Conservation (phyloP, 129 eudicot genomes). For the Chrysanthemum seticuspe region DNA sequence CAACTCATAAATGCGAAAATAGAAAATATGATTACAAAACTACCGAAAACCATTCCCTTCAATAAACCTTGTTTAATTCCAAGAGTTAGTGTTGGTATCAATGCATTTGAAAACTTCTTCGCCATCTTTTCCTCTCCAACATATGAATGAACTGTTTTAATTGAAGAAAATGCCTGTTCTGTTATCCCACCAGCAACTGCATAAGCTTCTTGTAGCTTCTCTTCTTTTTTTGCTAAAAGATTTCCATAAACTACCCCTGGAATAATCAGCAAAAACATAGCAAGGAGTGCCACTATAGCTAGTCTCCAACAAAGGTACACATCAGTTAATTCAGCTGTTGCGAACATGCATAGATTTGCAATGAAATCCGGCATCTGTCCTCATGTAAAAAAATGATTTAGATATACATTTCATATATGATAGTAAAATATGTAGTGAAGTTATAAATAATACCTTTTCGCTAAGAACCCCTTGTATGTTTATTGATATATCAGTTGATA, state of each 20-base stretch:
- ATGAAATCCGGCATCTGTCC: slow-evolving; percentile 37
- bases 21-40: slow-evolving; percentile 33
- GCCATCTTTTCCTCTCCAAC: slow-evolving; percentile 35
- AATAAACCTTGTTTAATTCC: slow-evolving; percentile 39
- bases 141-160: slow-evolving; percentile 38
- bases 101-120: slow-evolving; percentile 22
- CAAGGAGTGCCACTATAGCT: slow-evolving; percentile 32
- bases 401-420: neutral
- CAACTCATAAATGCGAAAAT: slow-evolving; percentile 35
- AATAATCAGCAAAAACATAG: slow-evolving; percentile 30
- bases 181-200: slow-evolving; percentile 36
- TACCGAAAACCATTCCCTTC: slow-evolving; percentile 39
- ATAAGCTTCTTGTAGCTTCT: slow-evolving; percentile 28
- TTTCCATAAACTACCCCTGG: slow-evolving; percentile 32
- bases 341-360: slow-evolving; percentile 27
- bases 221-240: slow-evolving; percentile 21
- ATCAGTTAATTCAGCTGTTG: slow-evolving; percentile 24
- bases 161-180: slow-evolving; percentile 42
- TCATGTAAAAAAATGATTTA: neutral
- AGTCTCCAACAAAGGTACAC: slow-evolving; percentile 39
- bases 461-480: slow-evolving; percentile 38
- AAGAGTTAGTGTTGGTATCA: slow-evolving; percentile 16
- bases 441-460: slow-evolving; percentile 34
- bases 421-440: neutral
- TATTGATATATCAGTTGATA: slow-evolving; percentile 35